Evolutionary conservation across 2,329 filamentous ascomycete species (phyloP).

Genomic region (Aotearoamyces nothofagi): DNA sequence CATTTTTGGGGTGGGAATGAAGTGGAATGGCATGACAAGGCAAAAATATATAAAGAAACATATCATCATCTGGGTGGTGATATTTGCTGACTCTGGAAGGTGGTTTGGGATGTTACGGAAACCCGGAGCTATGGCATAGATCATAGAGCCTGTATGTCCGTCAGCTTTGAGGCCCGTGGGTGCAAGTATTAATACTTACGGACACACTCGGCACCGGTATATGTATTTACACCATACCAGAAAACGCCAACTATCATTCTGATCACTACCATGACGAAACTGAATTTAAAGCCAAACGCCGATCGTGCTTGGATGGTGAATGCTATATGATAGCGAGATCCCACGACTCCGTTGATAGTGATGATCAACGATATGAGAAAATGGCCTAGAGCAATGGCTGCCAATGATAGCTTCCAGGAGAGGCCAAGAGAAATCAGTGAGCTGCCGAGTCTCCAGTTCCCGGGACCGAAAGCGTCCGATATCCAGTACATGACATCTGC

Average conservation of each 20-base stretch:
- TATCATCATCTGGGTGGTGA: not conserved
- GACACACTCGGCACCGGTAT: slow-evolving; percentile 16
- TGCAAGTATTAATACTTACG: too few species aligned
- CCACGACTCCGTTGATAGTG: slow-evolving; percentile 11
- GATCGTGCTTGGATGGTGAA: slow-evolving; percentile 15
- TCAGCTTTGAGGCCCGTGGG: too few species aligned
- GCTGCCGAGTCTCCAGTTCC: slow-evolving; percentile 9
- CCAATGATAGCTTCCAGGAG: slow-evolving; percentile 9
- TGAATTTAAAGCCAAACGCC: slow-evolving; percentile 16
- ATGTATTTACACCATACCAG: slow-evolving; percentile 20
- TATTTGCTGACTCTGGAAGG: slow-evolving; percentile 21
- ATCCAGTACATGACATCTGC: too few species aligned
- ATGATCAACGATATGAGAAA: slow-evolving; percentile 10
- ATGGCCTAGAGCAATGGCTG: slow-evolving; percentile 9
- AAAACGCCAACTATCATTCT: slow-evolving; percentile 21
- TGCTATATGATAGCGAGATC: slow-evolving; percentile 15
- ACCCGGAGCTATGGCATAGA: slow-evolving; percentile 34
- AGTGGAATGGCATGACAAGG: not conserved
- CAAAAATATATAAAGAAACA: not conserved
- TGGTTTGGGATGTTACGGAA: slow-evolving; percentile 36
- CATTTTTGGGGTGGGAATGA: not conserved
- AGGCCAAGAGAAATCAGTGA: slow-evolving; percentile 9
- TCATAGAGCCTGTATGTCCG: too few species aligned
- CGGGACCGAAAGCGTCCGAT: slow-evolving; percentile 9
- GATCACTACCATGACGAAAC: slow-evolving; percentile 13